Conservation (phyloP, 2,329 filamentous ascomycete species). For the Pyricularia grisea region DNA sequence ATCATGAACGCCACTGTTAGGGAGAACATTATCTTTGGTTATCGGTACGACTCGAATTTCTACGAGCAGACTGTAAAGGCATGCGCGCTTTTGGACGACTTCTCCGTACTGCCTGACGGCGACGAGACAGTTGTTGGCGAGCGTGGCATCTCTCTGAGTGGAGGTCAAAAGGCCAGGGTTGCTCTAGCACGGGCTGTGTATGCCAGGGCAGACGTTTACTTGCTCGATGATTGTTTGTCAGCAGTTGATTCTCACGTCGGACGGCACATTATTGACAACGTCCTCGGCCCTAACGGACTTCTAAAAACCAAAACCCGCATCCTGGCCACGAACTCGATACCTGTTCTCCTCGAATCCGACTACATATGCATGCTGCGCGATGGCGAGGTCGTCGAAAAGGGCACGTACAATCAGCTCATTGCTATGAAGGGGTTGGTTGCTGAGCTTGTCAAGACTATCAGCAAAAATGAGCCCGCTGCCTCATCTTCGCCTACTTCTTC, state of each 20-base stretch:
- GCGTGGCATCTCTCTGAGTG: slow-evolving; percentile 89
- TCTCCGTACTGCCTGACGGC: slow-evolving; percentile 84
- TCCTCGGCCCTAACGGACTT: slow-evolving; percentile 77
- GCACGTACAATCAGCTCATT: slow-evolving; percentile 83
- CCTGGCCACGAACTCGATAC: slow-evolving; percentile 89
- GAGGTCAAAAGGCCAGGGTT: slow-evolving; percentile 90
- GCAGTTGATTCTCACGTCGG: slow-evolving; percentile 98
- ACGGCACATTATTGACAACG: slow-evolving; percentile 87
- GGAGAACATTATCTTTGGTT: slow-evolving; percentile 95
- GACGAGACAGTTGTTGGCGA: slow-evolving; percentile 96
- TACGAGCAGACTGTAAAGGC: slow-evolving; percentile 90
- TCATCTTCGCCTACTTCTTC: slow-evolving; percentile 26
- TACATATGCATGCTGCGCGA: slow-evolving; percentile 80
- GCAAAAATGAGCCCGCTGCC: slow-evolving; percentile 38
- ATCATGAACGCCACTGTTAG: slow-evolving; percentile 96
- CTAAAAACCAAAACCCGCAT: slow-evolving; percentile 81
- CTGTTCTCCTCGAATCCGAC: slow-evolving; percentile 80
- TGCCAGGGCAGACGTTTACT: slow-evolving; percentile 89
- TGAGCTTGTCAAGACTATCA: slow-evolving; percentile 70
- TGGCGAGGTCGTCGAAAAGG: slow-evolving; percentile 74
- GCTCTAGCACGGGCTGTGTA: slow-evolving; percentile 92
- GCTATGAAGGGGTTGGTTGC: slow-evolving; percentile 89
- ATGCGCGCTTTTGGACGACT: slow-evolving; percentile 85
- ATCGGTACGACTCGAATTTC: slow-evolving; percentile 86
- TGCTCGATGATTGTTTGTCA: slow-evolving; percentile 88